Percentiles rank a stretch among this genome's conserved stretches.
phyloP scores from a whole-genome alignment of 2,329 filamentous ascomycete species.

The Colletotrichum sp. region DNA sequence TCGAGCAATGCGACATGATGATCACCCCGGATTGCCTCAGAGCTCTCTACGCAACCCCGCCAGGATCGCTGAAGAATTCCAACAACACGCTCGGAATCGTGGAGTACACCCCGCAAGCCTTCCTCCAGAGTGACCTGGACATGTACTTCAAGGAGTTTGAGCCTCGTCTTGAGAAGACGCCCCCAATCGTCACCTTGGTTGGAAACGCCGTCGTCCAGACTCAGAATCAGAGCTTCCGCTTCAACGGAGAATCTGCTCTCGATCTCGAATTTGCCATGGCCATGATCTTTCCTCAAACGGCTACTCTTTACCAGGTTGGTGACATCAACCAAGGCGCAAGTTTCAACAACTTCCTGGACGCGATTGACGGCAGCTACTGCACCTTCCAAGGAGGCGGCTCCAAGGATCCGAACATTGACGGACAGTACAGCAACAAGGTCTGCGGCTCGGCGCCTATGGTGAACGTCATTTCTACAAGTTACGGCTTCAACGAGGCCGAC shows the following conservation, averaged over 20 bases:
- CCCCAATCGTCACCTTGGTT: conserved; percentile 50
- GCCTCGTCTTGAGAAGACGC: conserved; percentile 44
- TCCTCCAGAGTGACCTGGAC: conserved; percentile 53
- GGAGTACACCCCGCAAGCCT: conserved; percentile 56
- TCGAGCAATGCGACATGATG: conserved; percentile 51
- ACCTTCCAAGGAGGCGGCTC: conserved; percentile 41
- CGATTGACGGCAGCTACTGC: conserved; percentile 52
- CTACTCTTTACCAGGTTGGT: conserved; percentile 51
- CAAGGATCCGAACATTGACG: conserved; percentile 38
- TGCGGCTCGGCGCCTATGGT: conserved; percentile 50
- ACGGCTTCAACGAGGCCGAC: conserved; percentile 57
- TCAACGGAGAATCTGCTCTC: conserved; percentile 53
- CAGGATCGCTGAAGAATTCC: conserved; percentile 33
- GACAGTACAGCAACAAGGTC: conserved; percentile 43
- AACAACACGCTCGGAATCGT: conserved; percentile 58
- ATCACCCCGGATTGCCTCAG: conserved; percentile 63
- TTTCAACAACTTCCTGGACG: conserved; percentile 48
- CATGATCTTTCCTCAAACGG: conserved; percentile 55
- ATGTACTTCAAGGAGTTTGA: conserved; percentile 50
- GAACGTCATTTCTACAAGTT: conserved; percentile 60
- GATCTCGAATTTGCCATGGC: conserved; percentile 61
- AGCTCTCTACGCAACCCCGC: conserved; percentile 50
- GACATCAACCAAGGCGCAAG: conserved; percentile 40
- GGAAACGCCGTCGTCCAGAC: conserved; percentile 50
- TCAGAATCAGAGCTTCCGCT: conserved; percentile 20